Evolutionary conservation across 2,329 filamentous ascomycete species (phyloP).

Genomic region (Zasmidium angulare): DNA sequence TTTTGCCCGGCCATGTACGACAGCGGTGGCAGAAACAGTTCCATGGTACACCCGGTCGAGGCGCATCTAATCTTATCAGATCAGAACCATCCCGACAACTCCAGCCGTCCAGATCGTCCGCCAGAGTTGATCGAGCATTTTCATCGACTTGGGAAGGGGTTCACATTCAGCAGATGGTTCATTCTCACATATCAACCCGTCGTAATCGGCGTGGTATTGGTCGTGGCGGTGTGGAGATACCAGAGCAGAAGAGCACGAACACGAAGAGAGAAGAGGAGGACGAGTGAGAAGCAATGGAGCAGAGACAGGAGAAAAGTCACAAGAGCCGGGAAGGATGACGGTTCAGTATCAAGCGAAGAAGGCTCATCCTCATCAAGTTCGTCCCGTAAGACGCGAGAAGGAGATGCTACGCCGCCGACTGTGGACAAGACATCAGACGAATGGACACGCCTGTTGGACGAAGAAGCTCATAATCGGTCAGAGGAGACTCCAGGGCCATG

Average conservation of each 20-base stretch:
- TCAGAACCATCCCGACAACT: not conserved
- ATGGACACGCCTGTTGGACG: not conserved
- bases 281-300: conserved; percentile 1
- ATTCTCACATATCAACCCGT: conserved; percentile 43
- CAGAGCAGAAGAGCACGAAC: conserved; percentile 6
- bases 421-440: conserved; percentile 1
- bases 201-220: conserved; percentile 37
- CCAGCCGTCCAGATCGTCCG: not conserved
- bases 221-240: conserved; percentile 36
- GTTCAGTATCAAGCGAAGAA: not conserved
- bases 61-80: conserved; percentile 4
- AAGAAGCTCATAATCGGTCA: not conserved
- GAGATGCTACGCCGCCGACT: conserved; percentile 35
- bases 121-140: conserved; percentile 3
- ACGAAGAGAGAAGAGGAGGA: conserved; percentile 10
- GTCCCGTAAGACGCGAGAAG: conserved; percentile 41
- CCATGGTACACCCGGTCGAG: not conserved
- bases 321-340: not conserved
- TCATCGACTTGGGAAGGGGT: conserved; percentile 11
- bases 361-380: conserved; percentile 32
- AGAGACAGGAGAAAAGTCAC: not conserved
- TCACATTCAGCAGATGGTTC: conserved; percentile 37
- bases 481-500: not conserved
- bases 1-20: not conserved
- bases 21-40: not conserved